Conservation (phyloP, 208 protist genomes). For the Crithidia brevicula region DNA sequence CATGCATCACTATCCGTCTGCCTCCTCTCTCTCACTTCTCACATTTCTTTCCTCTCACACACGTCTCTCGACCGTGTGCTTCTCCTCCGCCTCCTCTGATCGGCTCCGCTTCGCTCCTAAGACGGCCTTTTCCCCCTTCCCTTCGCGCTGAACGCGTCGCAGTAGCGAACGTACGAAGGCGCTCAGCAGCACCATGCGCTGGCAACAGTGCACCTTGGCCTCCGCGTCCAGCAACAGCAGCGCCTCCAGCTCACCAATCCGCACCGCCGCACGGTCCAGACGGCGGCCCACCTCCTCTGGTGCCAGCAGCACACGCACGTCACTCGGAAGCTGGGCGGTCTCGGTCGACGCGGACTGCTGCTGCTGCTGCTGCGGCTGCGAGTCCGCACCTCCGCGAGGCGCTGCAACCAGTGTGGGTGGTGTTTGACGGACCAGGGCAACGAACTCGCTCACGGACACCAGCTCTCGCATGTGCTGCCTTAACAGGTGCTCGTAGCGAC, state of each 20-base stretch:
- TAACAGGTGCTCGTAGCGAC: slow-evolving; percentile 65
- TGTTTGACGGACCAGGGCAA: slow-evolving; percentile 23
- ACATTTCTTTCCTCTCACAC: too few relatives aligned
- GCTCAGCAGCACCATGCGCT: slow-evolving; percentile 58
- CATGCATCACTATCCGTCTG: too few relatives aligned
- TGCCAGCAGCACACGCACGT: slow-evolving; percentile 21
- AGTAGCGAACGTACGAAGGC: slow-evolving; percentile 32
- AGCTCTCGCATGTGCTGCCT: slow-evolving; percentile 71
- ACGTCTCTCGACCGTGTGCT: too few relatives aligned
- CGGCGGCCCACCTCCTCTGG: slow-evolving; percentile 27
- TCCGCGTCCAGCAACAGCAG: slow-evolving; percentile 30
- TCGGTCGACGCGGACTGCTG: too few relatives aligned
- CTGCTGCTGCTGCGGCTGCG: not conserved
- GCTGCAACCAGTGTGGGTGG: slow-evolving; percentile 19
- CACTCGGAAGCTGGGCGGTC: slow-evolving; percentile 20
- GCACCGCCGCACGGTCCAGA: slow-evolving; percentile 30
- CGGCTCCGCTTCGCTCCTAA: not conserved
- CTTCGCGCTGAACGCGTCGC: slow-evolving; percentile 11
- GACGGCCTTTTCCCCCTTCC: not conserved
- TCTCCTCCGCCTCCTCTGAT: not conserved
- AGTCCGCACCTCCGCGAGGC: not conserved
- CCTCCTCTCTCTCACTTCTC: too few relatives aligned
- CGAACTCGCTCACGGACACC: slow-evolving; percentile 63
- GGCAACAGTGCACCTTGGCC: slow-evolving; percentile 38
- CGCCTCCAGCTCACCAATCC: slow-evolving; percentile 45